phyloP scores from a whole-genome alignment of 192 early-diverging fungal genomes.

The Coemansia sp. region DNA sequence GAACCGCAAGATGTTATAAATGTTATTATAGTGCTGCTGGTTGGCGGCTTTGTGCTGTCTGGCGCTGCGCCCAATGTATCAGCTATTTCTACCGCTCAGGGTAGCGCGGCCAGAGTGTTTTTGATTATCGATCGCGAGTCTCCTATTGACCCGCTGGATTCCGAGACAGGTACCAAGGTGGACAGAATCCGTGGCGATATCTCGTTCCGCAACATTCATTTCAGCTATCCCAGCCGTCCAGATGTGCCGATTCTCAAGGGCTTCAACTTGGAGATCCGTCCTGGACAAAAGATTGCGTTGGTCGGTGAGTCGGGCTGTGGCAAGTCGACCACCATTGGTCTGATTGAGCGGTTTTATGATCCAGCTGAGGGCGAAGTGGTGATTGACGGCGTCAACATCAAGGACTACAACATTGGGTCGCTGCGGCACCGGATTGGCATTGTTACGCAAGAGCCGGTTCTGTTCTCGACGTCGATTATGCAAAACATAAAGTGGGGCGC shows the following conservation, averaged over 20 bases:
- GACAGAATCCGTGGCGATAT: slow-evolving; percentile 62
- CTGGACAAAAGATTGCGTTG: slow-evolving; percentile 84
- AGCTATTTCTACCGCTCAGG: slow-evolving; percentile 69
- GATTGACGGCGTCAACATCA: slow-evolving; percentile 76
- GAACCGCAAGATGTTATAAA: slow-evolving; percentile 61
- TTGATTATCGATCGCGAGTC: slow-evolving; percentile 78
- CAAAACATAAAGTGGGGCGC: slow-evolving; percentile 81
- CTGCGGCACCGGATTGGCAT: slow-evolving; percentile 86
- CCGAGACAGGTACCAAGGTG: slow-evolving; percentile 33
- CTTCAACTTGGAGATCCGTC: slow-evolving; percentile 69
- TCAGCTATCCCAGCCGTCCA: slow-evolving; percentile 81
- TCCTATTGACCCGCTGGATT: slow-evolving; percentile 63
- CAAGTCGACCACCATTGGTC: slow-evolving; percentile 80
- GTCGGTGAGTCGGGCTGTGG: slow-evolving; percentile 86
- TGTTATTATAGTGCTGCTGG: slow-evolving; percentile 82
- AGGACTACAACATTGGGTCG: slow-evolving; percentile 72
- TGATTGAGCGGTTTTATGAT: slow-evolving; percentile 88
- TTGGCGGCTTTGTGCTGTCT: slow-evolving; percentile 62
- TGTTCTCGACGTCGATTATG: slow-evolving; percentile 75
- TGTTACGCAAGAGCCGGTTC: slow-evolving; percentile 87
- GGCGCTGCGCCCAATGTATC: slow-evolving; percentile 68
- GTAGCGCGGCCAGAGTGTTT: slow-evolving; percentile 79
- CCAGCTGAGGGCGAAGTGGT: slow-evolving; percentile 58
- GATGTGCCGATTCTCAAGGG: slow-evolving; percentile 79
- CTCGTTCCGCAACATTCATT: slow-evolving; percentile 75